phyloP scores from a whole-genome alignment of 2,329 filamentous ascomycete genomes.

The Tolypocladium inflatum region DNA sequence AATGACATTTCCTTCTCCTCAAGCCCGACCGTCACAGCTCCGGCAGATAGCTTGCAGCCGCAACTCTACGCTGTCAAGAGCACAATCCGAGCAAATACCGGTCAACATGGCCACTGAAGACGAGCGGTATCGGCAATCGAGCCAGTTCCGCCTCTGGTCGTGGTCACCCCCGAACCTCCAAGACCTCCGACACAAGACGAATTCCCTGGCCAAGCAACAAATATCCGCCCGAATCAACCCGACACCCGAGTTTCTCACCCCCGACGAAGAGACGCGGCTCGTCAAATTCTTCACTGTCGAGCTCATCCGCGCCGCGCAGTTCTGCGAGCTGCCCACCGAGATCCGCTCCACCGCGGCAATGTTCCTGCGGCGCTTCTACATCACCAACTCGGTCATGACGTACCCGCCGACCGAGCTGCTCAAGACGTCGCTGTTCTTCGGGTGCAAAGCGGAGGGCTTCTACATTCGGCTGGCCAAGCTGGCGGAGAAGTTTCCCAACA shows the following conservation, averaged over 20 bases:
- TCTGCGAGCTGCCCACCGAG: constrained; percentile 40
- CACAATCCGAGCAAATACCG: neutral
- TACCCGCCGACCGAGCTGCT: constrained; percentile 87
- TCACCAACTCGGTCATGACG: constrained; percentile 92
- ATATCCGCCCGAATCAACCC: constrained; percentile 48
- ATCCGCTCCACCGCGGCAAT: constrained; percentile 65
- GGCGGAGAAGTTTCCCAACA: constrained; percentile 57
- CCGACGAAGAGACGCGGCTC: constrained; percentile 73
- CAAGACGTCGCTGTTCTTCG: constrained; percentile 85
- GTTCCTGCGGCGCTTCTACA: constrained; percentile 89
- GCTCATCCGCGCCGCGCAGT: constrained; percentile 45
- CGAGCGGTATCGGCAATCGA: constrained; percentile 79
- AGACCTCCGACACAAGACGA: constrained; percentile 67
- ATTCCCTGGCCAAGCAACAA: constrained; percentile 57
- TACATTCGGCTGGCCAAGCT: constrained; percentile 60
- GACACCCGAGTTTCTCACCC: constrained; percentile 68
- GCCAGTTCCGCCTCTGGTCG: constrained; percentile 88
- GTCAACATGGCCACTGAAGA: constrained; percentile 69
- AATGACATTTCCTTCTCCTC: neutral
- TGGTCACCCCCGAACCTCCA: constrained; percentile 68
- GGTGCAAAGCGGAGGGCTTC: constrained; percentile 82
- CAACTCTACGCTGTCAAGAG: neutral
- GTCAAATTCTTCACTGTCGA: constrained; percentile 66
- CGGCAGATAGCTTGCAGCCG: neutral
- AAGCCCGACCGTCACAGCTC: neutral